Conservation (phyloP, 192 early-diverging fungal species). For the Obelidium mucronatum region DNA sequence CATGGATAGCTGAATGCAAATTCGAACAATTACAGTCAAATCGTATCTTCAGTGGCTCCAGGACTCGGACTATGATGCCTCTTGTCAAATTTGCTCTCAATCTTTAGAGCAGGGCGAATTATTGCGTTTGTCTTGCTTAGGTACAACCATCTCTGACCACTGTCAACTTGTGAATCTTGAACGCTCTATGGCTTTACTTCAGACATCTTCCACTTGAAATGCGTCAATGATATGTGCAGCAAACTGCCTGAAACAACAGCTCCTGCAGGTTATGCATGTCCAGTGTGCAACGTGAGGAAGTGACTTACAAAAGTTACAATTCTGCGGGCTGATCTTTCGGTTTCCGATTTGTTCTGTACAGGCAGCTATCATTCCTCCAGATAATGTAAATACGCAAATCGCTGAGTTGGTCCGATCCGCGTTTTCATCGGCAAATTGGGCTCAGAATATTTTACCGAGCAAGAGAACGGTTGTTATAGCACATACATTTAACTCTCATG, state of each 20-base stretch:
- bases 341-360: neutral
- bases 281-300: slow-evolving; percentile 48
- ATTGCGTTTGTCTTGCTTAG: slow-evolving; percentile 58
- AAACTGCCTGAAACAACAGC: slow-evolving; percentile 50
- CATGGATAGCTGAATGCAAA: no score
- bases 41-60: slow-evolving; percentile 67
- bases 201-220: slow-evolving; percentile 54
- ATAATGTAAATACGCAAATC: slow-evolving; percentile 32
- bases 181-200: neutral
- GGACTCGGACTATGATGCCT: slow-evolving; percentile 60
- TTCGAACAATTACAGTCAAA: slow-evolving; percentile 41
- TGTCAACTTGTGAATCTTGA: neutral
- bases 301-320: neutral
- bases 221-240: slow-evolving; percentile 40
- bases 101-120: slow-evolving; percentile 43
- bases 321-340: neutral
- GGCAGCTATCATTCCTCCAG: slow-evolving; percentile 46
- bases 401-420: slow-evolving; percentile 35
- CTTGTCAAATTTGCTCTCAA: slow-evolving; percentile 53
- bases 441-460: slow-evolving; percentile 44
- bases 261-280: slow-evolving; percentile 51
- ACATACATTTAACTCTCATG: no score
- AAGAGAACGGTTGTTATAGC: no score
- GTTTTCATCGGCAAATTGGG: slow-evolving; percentile 45
- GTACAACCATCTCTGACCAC: slow-evolving; percentile 18